Percentiles rank a stretch among this genome's conserved stretches.
phyloP scores from a whole-genome alignment of 331 rosid genomes.

The Acacia concinna region DNA sequence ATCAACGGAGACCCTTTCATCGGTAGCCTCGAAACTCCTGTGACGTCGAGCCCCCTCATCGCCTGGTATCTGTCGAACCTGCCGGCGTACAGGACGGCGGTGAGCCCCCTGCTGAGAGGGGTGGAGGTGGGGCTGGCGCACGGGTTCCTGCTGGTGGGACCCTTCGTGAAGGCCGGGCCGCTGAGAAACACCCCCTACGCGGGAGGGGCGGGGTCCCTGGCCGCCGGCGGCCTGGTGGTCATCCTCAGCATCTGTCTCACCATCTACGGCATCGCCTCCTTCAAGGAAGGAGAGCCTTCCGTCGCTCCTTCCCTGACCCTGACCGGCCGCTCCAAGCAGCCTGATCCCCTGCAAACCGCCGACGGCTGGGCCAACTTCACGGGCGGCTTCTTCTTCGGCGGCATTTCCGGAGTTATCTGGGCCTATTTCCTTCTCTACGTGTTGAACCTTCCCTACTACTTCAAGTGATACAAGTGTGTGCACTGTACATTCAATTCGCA shows the following conservation, averaged over 20 bases:
- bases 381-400: conserved; percentile 97
- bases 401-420: conserved; percentile 92
- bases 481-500: background rate
- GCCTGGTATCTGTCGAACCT: conserved; percentile 98
- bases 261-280: conserved; percentile 76
- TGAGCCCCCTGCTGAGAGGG: conserved; percentile 85
- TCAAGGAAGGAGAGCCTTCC: conserved; percentile 94
- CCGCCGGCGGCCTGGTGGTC: conserved; percentile 85
- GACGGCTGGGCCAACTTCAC: conserved; percentile 97
- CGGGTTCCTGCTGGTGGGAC: conserved; percentile 80
- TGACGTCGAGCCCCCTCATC: conserved; percentile 89
- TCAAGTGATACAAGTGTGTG: conserved; percentile 48
- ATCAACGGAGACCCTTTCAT: conserved; percentile 98
- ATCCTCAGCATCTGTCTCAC: conserved; percentile 79
- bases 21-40: conserved; percentile 97
- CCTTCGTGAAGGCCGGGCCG: conserved; percentile 90
- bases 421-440: conserved; percentile 94
- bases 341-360: conserved; percentile 89
- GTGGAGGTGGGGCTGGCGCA: conserved; percentile 94
- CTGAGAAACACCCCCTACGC: conserved; percentile 70
- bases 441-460: conserved; percentile 84
- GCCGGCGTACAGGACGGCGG: conserved; percentile 92
- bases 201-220: conserved; percentile 79
- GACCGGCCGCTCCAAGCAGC: conserved; percentile 86
- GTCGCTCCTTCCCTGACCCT: conserved; percentile 74